These are phyloP conservation scores for Talaromyces sp. DNA, from an alignment of 2,329 filamentous ascomycete species.

Conservation along the genomic window DNA sequence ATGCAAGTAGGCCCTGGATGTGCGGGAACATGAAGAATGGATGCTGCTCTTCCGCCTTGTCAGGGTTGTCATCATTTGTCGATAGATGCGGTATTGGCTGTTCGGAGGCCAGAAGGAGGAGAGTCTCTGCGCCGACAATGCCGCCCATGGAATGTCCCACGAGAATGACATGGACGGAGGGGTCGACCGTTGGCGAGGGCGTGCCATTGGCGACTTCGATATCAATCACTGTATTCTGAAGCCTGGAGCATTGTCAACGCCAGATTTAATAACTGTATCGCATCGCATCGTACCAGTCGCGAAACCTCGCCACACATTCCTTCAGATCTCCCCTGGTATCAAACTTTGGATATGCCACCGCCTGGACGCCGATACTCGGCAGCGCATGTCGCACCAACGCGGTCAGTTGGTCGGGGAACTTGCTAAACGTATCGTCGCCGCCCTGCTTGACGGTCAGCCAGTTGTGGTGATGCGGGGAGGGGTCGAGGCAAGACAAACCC, in stretches of 20 bases:
- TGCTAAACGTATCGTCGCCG: constrained; percentile 44
- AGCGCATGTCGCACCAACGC: constrained; percentile 38
- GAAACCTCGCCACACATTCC: constrained; percentile 40
- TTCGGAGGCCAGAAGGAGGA: constrained; percentile 69
- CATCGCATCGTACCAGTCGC: constrained; percentile 39
- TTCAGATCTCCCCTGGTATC: constrained; percentile 45
- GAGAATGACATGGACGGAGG: constrained; percentile 74
- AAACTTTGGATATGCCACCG: constrained; percentile 45
- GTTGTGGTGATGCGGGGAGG: neutral
- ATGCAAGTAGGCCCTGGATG: constrained; percentile 82
- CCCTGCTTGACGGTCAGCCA: constrained; percentile 29
- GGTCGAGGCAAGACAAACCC: constrained; percentile 26
- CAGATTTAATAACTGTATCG: neutral
- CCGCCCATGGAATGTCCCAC: constrained; percentile 89
- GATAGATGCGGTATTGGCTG: constrained; percentile 42
- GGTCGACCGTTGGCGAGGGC: constrained; percentile 77
- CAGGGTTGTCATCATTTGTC: constrained; percentile 10
- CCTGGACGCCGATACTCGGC: constrained; percentile 36
- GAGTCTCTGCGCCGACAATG: constrained; percentile 86
- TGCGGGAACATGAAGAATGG: constrained; percentile 79
- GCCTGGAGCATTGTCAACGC: constrained; percentile 47
- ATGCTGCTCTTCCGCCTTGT: constrained; percentile 22
- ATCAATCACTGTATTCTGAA: constrained; percentile 89
- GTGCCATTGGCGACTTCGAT: constrained; percentile 79
- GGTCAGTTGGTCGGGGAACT: constrained; percentile 41